phyloP scores from a whole-genome alignment of 805 yeast genomes.

The Wickerhamomyces chambardii region DNA sequence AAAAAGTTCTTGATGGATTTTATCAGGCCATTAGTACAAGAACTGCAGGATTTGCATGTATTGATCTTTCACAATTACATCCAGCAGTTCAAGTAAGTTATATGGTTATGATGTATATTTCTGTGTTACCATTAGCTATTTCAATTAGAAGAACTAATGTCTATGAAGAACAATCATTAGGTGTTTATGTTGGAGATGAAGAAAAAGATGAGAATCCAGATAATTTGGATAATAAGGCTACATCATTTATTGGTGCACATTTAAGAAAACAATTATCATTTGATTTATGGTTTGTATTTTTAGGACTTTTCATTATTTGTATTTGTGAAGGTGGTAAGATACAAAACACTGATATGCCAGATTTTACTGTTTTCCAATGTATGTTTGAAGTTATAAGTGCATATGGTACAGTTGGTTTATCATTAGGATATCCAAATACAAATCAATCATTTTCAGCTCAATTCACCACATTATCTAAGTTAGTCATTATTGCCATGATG shows the following conservation, averaged over 20 bases:
- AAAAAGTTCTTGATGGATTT: slow-evolving; percentile 70
- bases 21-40: slow-evolving; percentile 90
- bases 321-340: slow-evolving; percentile 73
- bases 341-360: slow-evolving; percentile 27
- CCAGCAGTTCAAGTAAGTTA: slow-evolving; percentile 93
- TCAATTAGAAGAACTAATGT: slow-evolving; percentile 96
- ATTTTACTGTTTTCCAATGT: slow-evolving; percentile 61
- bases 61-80: slow-evolving; percentile 61
- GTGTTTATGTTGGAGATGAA: slow-evolving; percentile 51
- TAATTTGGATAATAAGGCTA: slow-evolving; percentile 26
- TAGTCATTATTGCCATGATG: slow-evolving; percentile 84
- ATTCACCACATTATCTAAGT: slow-evolving; percentile 66
- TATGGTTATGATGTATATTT: slow-evolving; percentile 96
- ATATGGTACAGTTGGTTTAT: slow-evolving; percentile 93
- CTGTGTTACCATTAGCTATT: slow-evolving; percentile 93
- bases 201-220: slow-evolving; percentile 8
- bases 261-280: slow-evolving; percentile 86
- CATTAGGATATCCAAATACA: slow-evolving; percentile 70
- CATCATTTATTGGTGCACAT: slow-evolving; percentile 77
- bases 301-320: slow-evolving; percentile 81
- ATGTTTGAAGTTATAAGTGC: slow-evolving; percentile 91
- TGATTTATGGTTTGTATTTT: slow-evolving; percentile 88
- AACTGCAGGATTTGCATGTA: slow-evolving; percentile 84
- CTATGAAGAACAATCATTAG: slow-evolving; percentile 93
- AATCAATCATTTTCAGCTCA: slow-evolving; percentile 66